Percentiles rank a stretch among this genome's conserved stretches.
Conservation (phyloP, 2,329 filamentous ascomycete genomes). For the Calonectria pauciramosa region DNA sequence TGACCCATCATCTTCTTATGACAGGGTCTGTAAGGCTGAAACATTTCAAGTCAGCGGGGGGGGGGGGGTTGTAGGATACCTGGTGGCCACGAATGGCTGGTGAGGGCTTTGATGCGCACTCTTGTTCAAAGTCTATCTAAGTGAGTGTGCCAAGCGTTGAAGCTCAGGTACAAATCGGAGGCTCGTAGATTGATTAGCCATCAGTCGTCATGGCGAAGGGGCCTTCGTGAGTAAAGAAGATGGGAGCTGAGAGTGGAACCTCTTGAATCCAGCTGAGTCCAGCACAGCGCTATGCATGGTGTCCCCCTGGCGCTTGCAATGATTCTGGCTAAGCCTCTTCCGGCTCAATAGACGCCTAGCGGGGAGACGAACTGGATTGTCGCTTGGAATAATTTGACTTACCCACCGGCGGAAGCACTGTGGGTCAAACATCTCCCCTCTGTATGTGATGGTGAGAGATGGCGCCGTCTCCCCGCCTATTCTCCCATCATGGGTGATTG, state of each 20-base stretch:
- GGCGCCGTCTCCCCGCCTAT: background rate
- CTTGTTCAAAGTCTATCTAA: background rate
- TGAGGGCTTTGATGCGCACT: background rate
- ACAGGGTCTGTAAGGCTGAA: too few species aligned
- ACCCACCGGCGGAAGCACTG: too few species aligned
- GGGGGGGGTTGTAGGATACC: too few species aligned
- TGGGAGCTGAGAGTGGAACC: background rate
- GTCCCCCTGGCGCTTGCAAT: background rate
- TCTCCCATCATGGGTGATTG: background rate
- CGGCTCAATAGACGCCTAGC: background rate
- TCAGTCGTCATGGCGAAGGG: background rate
- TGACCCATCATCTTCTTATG: too few species aligned
- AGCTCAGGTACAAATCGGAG: background rate
- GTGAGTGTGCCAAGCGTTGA: background rate
- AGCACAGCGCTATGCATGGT: background rate
- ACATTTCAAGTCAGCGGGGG: too few species aligned
- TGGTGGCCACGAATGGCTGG: too few species aligned
- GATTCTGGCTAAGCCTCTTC: background rate
- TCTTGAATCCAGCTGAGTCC: background rate
- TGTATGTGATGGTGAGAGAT: background rate
- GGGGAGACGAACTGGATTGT: too few species aligned
- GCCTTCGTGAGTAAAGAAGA: background rate
- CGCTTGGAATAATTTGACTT: background rate
- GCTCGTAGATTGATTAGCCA: background rate
- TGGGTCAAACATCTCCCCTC: background rate